A percentile compares a stretch with the other conserved stretches of the same genome.
Conservation (phyloP, 805 yeast species). For the Candida stauntonica region DNA sequence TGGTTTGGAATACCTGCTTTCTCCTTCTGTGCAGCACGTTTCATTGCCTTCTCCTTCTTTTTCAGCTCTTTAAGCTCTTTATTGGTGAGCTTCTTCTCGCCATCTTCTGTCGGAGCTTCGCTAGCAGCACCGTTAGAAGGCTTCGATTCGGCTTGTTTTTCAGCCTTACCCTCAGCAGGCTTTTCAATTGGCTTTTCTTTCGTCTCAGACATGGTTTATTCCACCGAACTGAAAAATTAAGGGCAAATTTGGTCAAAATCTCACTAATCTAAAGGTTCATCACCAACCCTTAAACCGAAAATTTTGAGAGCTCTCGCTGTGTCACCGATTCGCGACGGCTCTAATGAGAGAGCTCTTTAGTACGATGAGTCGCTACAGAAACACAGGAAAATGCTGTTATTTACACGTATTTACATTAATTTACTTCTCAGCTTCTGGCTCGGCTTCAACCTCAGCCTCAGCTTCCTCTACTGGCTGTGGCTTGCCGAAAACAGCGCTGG, state of each 20-base stretch:
- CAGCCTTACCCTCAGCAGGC: conserved; percentile 2
- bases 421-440: not conserved
- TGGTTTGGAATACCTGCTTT: conserved; percentile 51
- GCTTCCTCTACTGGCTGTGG: conserved; percentile 8
- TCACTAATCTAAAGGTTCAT: not conserved
- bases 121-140: conserved; percentile 1
- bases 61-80: conserved; percentile 85
- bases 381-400: no score
- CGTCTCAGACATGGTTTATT: not conserved
- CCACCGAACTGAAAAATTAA: no score
- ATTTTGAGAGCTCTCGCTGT: no score
- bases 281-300: not conserved
- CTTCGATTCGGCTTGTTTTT: no score
- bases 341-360: no score
- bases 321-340: no score
- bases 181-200: conserved; percentile 1
- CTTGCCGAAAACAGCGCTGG: conserved; percentile 12
- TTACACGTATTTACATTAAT: not conserved
- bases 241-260: no score
- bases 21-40: conserved; percentile 83
- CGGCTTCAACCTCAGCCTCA: conserved; percentile 3
- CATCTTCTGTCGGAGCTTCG: conserved; percentile 8
- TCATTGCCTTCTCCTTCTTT: conserved; percentile 87
- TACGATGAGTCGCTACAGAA: no score
- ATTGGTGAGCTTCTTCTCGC: conserved; percentile 45